Evolutionary conservation across 23 red algal genomes (phyloP).

Genomic region (Cyanidioschyzon merolae): DNA sequence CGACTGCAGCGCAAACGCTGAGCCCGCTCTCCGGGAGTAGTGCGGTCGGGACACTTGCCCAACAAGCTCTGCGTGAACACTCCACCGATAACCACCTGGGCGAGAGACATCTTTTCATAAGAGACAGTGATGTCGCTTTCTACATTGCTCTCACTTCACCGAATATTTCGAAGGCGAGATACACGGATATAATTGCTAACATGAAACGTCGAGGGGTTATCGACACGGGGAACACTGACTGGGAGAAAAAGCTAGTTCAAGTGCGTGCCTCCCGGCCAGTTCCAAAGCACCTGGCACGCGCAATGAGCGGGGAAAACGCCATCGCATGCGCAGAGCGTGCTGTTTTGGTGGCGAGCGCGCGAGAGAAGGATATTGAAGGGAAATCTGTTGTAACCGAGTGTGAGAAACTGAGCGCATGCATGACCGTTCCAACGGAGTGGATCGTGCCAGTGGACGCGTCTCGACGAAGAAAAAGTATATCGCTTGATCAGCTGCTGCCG

Average conservation of each 20-base stretch:
- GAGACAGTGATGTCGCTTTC: not conserved
- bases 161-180: slow-evolving; percentile 5
- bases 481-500: slow-evolving; percentile 9
- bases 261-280: slow-evolving; percentile 9
- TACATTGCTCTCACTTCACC: slow-evolving; percentile 8
- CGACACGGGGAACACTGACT: slow-evolving; percentile 15
- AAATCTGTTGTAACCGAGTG: slow-evolving; percentile 2
- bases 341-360: slow-evolving; percentile 4
- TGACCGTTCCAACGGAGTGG: slow-evolving; percentile 6
- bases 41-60: not conserved
- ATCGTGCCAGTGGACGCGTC: not conserved
- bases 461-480: not conserved
- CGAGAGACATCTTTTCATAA: not conserved
- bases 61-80: not conserved
- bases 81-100: not conserved
- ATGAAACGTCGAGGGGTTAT: slow-evolving; percentile 12
- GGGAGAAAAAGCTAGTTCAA: not conserved
- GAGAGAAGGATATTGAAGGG: slow-evolving; percentile 1
- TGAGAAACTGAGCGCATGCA: not conserved
- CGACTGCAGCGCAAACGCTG: not conserved
- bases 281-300: not conserved
- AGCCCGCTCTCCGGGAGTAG: not conserved
- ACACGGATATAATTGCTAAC: slow-evolving; percentile 4
- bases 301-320: slow-evolving; percentile 12
- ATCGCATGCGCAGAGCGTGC: not conserved